These are phyloP conservation scores for Solanum raphanifolium DNA, from an alignment of 257 asterid species.

Conservation along the genomic window DNA sequence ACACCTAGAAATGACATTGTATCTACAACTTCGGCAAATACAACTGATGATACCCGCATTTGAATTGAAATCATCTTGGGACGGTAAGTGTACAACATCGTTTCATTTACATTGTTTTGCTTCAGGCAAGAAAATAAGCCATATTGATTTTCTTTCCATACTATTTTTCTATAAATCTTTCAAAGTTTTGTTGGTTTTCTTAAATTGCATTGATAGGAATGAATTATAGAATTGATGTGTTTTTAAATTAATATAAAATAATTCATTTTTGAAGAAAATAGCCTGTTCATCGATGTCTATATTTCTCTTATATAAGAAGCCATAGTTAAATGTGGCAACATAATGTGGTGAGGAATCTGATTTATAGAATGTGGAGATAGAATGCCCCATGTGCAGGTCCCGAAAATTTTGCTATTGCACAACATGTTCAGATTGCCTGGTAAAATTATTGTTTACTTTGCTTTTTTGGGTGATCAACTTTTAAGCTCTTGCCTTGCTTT, in stretches of 20 bases:
- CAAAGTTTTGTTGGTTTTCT: too few relatives aligned
- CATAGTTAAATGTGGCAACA: neutral
- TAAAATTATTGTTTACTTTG: neutral
- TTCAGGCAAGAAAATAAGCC: too few relatives aligned
- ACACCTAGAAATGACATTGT: neutral
- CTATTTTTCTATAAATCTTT: too few relatives aligned
- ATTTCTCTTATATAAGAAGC: too few relatives aligned
- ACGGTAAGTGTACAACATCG: neutral
- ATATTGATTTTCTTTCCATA: too few relatives aligned
- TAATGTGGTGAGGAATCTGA: neutral
- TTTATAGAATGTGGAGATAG: too few relatives aligned
- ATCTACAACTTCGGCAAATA: neutral
- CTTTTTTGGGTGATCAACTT: neutral
- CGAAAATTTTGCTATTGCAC: neutral
- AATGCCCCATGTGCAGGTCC: neutral
- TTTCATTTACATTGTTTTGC: neutral
- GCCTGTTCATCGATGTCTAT: too few relatives aligned
- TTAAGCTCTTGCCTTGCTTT: neutral
- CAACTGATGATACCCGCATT: neutral
- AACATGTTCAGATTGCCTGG: neutral
- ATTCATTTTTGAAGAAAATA: too few relatives aligned
- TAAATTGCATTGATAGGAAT: too few relatives aligned
- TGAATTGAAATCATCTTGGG: neutral
- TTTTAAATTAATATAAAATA: too few relatives aligned
- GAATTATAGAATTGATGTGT: too few relatives aligned